Base-by-base conservation (phyloP, 2,329 filamentous ascomycete species). In the Ophiostoma sp. region DNA sequence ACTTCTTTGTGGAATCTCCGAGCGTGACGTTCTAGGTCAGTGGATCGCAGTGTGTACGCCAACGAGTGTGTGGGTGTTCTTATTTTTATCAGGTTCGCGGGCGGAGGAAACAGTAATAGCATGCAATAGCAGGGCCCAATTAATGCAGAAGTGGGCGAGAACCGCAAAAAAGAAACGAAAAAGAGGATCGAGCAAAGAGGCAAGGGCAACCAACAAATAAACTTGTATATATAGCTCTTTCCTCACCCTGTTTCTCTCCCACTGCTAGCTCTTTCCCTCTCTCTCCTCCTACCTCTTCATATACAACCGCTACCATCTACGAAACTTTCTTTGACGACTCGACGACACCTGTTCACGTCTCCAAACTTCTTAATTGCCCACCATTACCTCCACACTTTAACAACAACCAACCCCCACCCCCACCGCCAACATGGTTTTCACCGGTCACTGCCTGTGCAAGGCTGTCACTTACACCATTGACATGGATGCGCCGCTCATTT, bases 391-490 rank as follows among this genome's bases (percentile, higher is more conserved):
- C 33, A 25, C 57, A 39, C 50, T 52, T 48, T 71, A 19, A 39
- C 57, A 45, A 52, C n/a, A 31, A 66, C n/a, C 61, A 59, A 57
- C 28, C 15, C 42, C 69, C 33, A 11, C 31, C 45, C 33, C 33
- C 22, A 70, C 72, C 72, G 72, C 72, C 45, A 73, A 55, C 33
- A 73, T 73, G 72, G 72, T 73, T 61, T 73, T 73, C 66, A 73
- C 64, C 72, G 90, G 90, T 81, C 90, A 92, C 86, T 92, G 90
- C 81, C 89, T 92, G 76, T 92, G 90, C 87, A 90, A 90, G 80
- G 87, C 88, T 78, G 88, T 92, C 82, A 92, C 90, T 79, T 94
- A 93, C 86, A 86, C 86, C 79, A 84, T 82, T 69, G 85, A 87
- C 80, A 81, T 86, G 74, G 86, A 87, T 33, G 82, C 81, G 68